Conservation (phyloP, 805 yeast genomes). For the Scheffersomyces ergatensis region DNA sequence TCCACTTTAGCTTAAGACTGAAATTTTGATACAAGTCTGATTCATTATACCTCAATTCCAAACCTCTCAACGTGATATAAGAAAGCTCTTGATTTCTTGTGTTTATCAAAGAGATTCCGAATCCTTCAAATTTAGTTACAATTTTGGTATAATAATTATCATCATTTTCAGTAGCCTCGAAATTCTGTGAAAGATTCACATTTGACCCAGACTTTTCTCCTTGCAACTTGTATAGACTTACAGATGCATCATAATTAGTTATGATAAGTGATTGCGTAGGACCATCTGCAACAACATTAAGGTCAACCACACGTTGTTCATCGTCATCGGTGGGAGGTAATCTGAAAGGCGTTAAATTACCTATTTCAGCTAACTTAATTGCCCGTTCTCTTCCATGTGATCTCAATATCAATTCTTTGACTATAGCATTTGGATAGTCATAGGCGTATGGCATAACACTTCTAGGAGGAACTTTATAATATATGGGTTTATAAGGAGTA, state of each 20-base stretch:
- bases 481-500: constrained; percentile 69
- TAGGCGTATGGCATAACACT: constrained; percentile 98
- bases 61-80: constrained; percentile 77
- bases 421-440: constrained; percentile 91
- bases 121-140: constrained; percentile 70
- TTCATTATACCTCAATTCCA: constrained; percentile 77
- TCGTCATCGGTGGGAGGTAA: constrained; percentile 48
- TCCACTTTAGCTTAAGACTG: constrained; percentile 84
- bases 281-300: constrained; percentile 95
- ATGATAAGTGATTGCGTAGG: constrained; percentile 87
- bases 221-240: constrained; percentile 67
- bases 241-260: constrained; percentile 74
- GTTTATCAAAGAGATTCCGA: constrained; percentile 84
- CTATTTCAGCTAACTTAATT: constrained; percentile 89
- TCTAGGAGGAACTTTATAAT: constrained; percentile 78
- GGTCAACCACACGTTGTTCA: constrained; percentile 60
- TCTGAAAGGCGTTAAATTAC: constrained; percentile 83
- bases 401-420: constrained; percentile 75
- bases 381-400: constrained; percentile 72
- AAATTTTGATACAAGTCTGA: constrained; percentile 81
- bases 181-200: constrained; percentile 35
- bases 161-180: constrained; percentile 54
- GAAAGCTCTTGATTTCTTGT: constrained; percentile 71
- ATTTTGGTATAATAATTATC: constrained; percentile 53
- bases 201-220: constrained; percentile 25